Conservation (phyloP, 495 filamentous ascomycete species). For the Neurospora sp. region DNA sequence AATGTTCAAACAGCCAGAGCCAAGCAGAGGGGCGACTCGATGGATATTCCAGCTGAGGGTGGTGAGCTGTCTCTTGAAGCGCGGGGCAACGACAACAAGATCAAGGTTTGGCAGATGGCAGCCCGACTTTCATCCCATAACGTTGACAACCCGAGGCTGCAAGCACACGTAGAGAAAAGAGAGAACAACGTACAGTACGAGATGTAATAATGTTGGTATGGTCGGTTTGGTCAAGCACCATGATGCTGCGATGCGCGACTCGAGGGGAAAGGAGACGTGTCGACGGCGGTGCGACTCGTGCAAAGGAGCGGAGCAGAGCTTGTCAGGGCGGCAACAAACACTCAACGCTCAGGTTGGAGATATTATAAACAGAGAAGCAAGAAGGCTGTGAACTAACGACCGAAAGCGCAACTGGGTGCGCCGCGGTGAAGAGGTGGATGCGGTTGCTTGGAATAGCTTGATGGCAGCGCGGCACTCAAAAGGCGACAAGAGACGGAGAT, state of each 20-base stretch:
- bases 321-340: background rate
- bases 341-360: background rate
- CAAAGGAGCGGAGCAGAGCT: background rate
- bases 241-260: conserved; percentile 15
- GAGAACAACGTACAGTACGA: conserved; percentile 7
- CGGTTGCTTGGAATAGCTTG: background rate
- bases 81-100: background rate
- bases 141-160: background rate
- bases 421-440: background rate
- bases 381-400: background rate
- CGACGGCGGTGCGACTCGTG: background rate
- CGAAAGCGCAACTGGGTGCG: background rate
- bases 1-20: background rate
- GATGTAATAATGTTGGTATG: conserved; percentile 10
- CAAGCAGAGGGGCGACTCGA: background rate
- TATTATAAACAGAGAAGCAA: background rate
- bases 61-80: background rate
- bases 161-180: background rate
- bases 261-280: background rate
- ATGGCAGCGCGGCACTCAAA: background rate
- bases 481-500: background rate
- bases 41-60: background rate
- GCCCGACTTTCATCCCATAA: background rate
- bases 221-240: conserved; percentile 14
- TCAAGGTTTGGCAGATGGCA: background rate